These are phyloP conservation scores for Beauveria sp. DNA, from an alignment of 2,329 filamentous ascomycete species.

Conservation along the genomic window DNA sequence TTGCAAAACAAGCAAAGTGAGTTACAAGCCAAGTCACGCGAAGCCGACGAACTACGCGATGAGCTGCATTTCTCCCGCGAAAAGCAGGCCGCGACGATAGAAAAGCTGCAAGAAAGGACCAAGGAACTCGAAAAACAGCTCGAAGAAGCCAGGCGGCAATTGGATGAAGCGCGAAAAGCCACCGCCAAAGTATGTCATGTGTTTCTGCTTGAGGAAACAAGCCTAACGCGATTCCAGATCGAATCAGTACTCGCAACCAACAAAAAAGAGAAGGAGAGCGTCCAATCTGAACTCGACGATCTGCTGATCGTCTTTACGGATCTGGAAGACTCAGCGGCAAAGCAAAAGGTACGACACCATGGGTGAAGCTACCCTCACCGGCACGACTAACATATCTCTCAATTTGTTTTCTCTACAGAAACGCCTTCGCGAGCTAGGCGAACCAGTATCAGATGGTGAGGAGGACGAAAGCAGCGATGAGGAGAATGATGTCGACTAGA, in stretches of 20 bases:
- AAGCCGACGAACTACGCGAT: slow-evolving; percentile 28
- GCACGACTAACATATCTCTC: background rate
- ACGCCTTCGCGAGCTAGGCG: slow-evolving; percentile 58
- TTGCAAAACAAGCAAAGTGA: slow-evolving; percentile 35
- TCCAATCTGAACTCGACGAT: slow-evolving; percentile 71
- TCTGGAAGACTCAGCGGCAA: slow-evolving; percentile 66
- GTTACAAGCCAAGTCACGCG: slow-evolving; percentile 34
- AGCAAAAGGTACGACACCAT: slow-evolving; percentile 60
- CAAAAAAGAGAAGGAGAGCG: slow-evolving; percentile 53
- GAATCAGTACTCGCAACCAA: slow-evolving; percentile 31
- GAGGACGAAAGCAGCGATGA: slow-evolving; percentile 54
- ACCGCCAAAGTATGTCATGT: slow-evolving; percentile 19
- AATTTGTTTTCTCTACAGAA: slow-evolving; percentile 25
- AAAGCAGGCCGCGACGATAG: slow-evolving; percentile 24
- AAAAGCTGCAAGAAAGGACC: slow-evolving; percentile 16
- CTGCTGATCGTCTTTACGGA: slow-evolving; percentile 75
- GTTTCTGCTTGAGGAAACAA: background rate
- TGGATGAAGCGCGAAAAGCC: slow-evolving; percentile 17
- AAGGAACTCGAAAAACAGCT: slow-evolving; percentile 22
- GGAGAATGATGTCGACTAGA: slow-evolving; percentile 43
- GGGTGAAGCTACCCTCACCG: background rate
- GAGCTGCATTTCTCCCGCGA: slow-evolving; percentile 27
- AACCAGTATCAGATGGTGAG: slow-evolving; percentile 69
- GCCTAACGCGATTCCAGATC: slow-evolving; percentile 18
- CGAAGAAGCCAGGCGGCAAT: slow-evolving; percentile 15